Evolutionary conservation across 371 early-diverging fungal species (phyloP).

Genomic region (Circinella umbellata): DNA sequence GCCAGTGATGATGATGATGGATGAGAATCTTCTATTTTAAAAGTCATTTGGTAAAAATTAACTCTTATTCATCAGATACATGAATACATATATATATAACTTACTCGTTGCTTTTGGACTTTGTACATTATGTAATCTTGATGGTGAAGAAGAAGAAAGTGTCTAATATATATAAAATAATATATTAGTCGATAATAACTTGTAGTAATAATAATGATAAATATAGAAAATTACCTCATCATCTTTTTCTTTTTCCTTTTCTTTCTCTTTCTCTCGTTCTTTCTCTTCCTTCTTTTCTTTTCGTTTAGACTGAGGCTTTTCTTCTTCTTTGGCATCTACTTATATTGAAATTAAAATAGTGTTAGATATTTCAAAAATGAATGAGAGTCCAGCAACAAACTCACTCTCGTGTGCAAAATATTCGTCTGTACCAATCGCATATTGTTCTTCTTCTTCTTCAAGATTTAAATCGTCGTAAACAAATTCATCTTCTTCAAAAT

Average conservation of each 20-base stretch:
- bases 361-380: not conserved
- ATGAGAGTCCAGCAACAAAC: not conserved
- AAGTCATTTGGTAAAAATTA: no score
- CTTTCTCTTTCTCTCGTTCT: slow-evolving; percentile 27
- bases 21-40: slow-evolving; percentile 2
- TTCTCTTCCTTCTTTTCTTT: slow-evolving; percentile 30
- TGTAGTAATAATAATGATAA: not conserved
- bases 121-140: not conserved
- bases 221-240: slow-evolving; percentile 18
- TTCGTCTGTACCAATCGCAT: slow-evolving; percentile 65
- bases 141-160: slow-evolving; percentile 1
- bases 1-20: slow-evolving; percentile 7
- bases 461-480: slow-evolving; percentile 94
- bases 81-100: not conserved
- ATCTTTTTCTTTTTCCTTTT: slow-evolving; percentile 41
- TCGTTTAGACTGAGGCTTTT: slow-evolving; percentile 32
- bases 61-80: no score
- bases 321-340: slow-evolving; percentile 35
- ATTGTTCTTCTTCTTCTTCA: slow-evolving; percentile 87
- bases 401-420: slow-evolving; percentile 41
- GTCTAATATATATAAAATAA: not conserved
- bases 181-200: slow-evolving; percentile 5
- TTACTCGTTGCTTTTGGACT: slow-evolving; percentile 17
- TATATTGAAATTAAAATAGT: no score
- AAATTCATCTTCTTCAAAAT: slow-evolving; percentile 90